phyloP scores from a whole-genome alignment of 1,284 basidiomycete species.

The Pascua guehoae region DNA sequence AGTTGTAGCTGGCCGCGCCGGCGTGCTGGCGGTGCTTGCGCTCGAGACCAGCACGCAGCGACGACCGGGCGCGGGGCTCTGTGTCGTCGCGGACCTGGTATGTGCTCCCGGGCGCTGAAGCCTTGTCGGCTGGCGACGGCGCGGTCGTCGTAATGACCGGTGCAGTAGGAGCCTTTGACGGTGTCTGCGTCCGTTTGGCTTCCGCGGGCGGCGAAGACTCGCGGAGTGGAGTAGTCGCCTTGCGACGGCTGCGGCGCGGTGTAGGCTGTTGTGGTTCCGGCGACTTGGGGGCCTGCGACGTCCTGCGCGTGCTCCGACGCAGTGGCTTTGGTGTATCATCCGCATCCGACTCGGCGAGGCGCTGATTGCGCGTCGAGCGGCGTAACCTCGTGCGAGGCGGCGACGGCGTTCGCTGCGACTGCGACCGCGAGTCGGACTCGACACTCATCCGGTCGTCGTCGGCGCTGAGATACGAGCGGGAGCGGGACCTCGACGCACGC shows the following conservation, averaged over 20 bases:
- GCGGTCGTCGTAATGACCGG: slow-evolving; percentile 41
- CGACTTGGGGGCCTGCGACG: slow-evolving; percentile 1
- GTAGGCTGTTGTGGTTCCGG: slow-evolving; percentile 6
- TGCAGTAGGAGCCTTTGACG: slow-evolving; percentile 17
- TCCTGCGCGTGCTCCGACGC: slow-evolving; percentile 13
- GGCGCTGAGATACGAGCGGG: background rate
- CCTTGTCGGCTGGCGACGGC: slow-evolving; percentile 28
- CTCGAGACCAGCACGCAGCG: slow-evolving; percentile 37
- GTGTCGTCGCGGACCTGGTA: slow-evolving; percentile 35
- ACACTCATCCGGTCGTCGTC: background rate
- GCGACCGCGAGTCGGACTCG: slow-evolving; percentile 1
- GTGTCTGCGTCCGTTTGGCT: slow-evolving; percentile 24
- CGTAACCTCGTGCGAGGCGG: slow-evolving; percentile 9
- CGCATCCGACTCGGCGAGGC: slow-evolving; percentile 9
- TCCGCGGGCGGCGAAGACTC: slow-evolving; percentile 13
- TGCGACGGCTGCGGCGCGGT: slow-evolving; percentile 2
- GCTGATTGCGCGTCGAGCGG: background rate
- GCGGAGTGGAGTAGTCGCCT: slow-evolving; percentile 5
- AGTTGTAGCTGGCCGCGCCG: slow-evolving; percentile 34
- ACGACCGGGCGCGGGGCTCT: slow-evolving; percentile 31
- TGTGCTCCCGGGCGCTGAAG: background rate
- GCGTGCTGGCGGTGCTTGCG: slow-evolving; percentile 37
- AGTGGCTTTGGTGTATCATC: slow-evolving; percentile 29
- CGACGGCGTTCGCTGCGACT: slow-evolving; percentile 7
- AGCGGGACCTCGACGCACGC: background rate